A percentile compares a stretch with the other conserved stretches of the same genome.
phyloP scores from a whole-genome alignment of 192 early-diverging fungal species.

The Rhizophagus sp. region DNA sequence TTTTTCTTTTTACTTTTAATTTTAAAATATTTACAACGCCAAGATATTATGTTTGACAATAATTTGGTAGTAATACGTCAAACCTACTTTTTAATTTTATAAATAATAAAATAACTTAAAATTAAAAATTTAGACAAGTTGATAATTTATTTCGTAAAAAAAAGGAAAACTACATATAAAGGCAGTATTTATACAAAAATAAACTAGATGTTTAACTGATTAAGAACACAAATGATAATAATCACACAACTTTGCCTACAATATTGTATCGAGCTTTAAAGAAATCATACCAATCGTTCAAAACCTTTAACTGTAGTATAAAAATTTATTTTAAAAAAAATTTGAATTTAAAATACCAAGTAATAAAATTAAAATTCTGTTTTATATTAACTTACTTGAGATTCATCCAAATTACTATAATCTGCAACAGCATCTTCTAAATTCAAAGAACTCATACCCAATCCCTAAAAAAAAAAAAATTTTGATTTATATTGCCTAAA shows the following conservation, averaged over 20 bases:
- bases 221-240: neutral
- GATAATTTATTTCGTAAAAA: neutral
- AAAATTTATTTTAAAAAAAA: neutral
- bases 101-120: neutral
- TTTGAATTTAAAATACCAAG: neutral
- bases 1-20: neutral
- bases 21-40: neutral
- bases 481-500: too few species aligned
- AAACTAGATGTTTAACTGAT: neutral
- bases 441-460: constrained; percentile 68
- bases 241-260: constrained; percentile 51
- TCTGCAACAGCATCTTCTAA: constrained; percentile 75
- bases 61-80: neutral
- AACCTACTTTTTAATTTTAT: neutral
- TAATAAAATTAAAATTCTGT: neutral
- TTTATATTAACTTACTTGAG: constrained; percentile 52
- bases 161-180: neutral
- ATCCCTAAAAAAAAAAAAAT: constrained; percentile 43
- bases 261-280: constrained; percentile 73
- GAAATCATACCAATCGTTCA: constrained; percentile 73
- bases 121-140: too few species aligned
- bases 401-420: constrained; percentile 61
- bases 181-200: neutral
- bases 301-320: constrained; percentile 53
- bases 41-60: neutral